phyloP scores from a whole-genome alignment of 805 yeast species.

The Maudiozyma turicensis region DNA sequence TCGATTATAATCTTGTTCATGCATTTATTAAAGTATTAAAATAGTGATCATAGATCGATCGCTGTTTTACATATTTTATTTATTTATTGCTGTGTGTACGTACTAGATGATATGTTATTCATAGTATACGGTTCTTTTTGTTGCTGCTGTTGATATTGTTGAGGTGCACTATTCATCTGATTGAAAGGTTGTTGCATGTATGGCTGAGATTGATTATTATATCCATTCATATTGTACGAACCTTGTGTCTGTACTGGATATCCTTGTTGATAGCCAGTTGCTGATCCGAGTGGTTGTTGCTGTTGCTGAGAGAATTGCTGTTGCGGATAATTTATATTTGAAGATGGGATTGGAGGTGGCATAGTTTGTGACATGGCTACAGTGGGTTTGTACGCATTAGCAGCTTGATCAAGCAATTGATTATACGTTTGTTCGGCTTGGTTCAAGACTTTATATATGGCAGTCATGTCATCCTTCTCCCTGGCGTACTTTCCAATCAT shows the following conservation, averaged over 20 bases:
- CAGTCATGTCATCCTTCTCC: constrained; percentile 67
- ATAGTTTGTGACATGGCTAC: not conserved
- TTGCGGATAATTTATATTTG: not conserved
- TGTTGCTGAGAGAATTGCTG: not conserved
- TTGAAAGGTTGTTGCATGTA: too few relatives aligned
- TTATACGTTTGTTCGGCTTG: constrained; percentile 64
- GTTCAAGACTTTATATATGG: constrained; percentile 59
- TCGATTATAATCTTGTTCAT: too few relatives aligned
- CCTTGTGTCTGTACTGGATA: too few relatives aligned
- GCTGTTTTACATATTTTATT: too few relatives aligned
- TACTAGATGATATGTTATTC: too few relatives aligned
- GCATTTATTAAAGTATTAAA: too few relatives aligned
- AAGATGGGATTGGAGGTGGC: not conserved
- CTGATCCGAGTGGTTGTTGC: too few relatives aligned
- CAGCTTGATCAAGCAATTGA: constrained; percentile 49
- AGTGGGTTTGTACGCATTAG: constrained; percentile 15
- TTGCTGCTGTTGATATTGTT: not conserved
- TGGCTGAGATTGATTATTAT: not conserved
- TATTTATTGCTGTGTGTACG: too few relatives aligned
- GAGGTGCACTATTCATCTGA: not conserved
- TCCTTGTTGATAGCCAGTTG: too few relatives aligned
- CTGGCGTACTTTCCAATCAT: constrained; percentile 69
- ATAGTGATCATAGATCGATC: too few relatives aligned
- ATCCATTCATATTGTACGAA: too few relatives aligned
- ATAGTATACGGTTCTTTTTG: not conserved